Conservation (phyloP, 768 basidiomycete genomes). For the Collybia nuda region DNA sequence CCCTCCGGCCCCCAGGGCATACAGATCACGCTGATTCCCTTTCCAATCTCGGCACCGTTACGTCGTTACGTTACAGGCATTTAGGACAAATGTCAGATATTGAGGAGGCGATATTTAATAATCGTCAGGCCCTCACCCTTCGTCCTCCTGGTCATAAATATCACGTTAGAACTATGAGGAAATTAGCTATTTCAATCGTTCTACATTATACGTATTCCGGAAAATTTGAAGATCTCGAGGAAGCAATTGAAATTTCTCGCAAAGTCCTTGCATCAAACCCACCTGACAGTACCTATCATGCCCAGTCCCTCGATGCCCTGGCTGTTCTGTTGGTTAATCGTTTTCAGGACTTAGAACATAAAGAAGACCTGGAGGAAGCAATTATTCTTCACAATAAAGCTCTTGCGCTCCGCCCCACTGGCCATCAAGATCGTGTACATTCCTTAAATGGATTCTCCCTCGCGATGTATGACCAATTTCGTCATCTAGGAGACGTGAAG, state of each 20-base stretch:
- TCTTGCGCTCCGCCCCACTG: constrained; percentile 4
- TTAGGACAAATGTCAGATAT: no score
- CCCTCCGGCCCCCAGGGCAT: neutral
- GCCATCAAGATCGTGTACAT: constrained; percentile 1
- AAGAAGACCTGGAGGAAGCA: constrained; percentile 6
- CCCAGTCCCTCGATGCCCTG: no score
- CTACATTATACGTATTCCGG: constrained; percentile 4
- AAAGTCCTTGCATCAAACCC: no score
- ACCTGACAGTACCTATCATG: no score
- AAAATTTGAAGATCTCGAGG: constrained; percentile 9
- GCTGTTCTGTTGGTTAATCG: no score
- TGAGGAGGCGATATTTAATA: no score
- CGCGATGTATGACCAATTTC: neutral
- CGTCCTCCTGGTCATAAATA: neutral
- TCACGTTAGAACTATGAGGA: constrained; percentile 3
- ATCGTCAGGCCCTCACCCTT: neutral
- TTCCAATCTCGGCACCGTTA: no score
- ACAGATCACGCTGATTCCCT: no score
- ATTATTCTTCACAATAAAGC: constrained; percentile 4
- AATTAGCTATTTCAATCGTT: constrained; percentile 8
- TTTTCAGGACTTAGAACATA: neutral
- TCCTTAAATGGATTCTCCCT: neutral
- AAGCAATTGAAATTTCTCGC: constrained; percentile 13
- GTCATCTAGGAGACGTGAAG: neutral
- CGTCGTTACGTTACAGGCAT: no score